Conservation (phyloP, 495 filamentous ascomycete species). For the Hyaloscypha bicolor region DNA sequence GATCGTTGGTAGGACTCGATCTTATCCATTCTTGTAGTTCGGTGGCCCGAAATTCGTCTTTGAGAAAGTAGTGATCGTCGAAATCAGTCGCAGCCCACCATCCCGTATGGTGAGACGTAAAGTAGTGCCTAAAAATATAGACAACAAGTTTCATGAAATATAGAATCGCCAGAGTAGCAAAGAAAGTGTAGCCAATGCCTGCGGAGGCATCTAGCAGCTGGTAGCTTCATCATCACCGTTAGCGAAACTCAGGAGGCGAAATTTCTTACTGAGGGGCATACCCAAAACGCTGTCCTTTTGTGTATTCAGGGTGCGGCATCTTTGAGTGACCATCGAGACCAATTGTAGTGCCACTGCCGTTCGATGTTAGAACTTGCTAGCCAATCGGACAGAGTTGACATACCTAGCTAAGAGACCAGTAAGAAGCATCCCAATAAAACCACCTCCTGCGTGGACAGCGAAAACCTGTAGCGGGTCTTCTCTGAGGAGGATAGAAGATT, state of each 20-base stretch:
- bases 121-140: neutral
- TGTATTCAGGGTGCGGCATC: neutral
- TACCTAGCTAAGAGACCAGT: neutral
- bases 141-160: neutral
- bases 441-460: neutral
- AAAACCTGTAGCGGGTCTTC: neutral
- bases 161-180: neutral
- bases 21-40: neutral
- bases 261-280: neutral
- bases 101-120: neutral
- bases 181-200: neutral
- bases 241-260: neutral
- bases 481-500: no score
- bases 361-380: neutral
- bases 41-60: neutral
- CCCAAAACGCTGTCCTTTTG: neutral
- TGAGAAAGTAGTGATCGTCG: neutral
- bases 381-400: neutral
- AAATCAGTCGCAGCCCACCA: neutral
- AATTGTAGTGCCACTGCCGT: neutral
- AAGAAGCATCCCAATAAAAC: neutral
- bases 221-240: neutral
- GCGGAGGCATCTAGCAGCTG: neutral
- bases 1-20: neutral
- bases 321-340: neutral